Percentiles rank a stretch among this genome's conserved stretches.
These are phyloP conservation scores for Lentinula lateritia DNA, from an alignment of 768 basidiomycete species.

Conservation along the genomic window DNA sequence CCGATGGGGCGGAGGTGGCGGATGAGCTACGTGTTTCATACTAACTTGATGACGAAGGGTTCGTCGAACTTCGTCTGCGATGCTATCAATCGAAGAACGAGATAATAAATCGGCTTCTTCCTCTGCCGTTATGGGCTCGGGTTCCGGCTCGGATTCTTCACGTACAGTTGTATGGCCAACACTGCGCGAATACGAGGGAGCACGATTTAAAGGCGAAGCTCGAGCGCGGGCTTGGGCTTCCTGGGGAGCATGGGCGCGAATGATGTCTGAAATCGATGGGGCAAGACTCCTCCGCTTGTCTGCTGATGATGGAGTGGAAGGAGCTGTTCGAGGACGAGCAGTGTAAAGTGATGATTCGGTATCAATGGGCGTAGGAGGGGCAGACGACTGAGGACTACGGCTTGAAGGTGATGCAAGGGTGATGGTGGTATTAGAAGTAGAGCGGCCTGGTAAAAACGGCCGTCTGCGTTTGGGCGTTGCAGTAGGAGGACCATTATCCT, in stretches of 20 bases:
- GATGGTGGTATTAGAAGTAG: slow-evolving; percentile 15
- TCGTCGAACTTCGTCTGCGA: slow-evolving; percentile 74
- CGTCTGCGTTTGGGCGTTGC: slow-evolving; percentile 29
- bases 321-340: slow-evolving; percentile 12
- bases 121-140: slow-evolving; percentile 39
- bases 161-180: slow-evolving; percentile 40
- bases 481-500: slow-evolving; percentile 28
- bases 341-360: slow-evolving; percentile 16
- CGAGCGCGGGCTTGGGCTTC: slow-evolving; percentile 45
- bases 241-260: slow-evolving; percentile 70
- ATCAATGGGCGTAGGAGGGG: slow-evolving; percentile 4
- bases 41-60: slow-evolving; percentile 60
- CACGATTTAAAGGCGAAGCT: slow-evolving; percentile 33
- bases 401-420: slow-evolving; percentile 10
- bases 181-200: slow-evolving; percentile 36
- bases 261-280: slow-evolving; percentile 87
- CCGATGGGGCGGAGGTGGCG: slow-evolving; percentile 38
- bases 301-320: slow-evolving; percentile 5
- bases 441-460: slow-evolving; percentile 16
- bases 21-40: slow-evolving; percentile 29
- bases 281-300: slow-evolving; percentile 45
- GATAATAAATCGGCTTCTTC: slow-evolving; percentile 64
- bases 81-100: slow-evolving; percentile 84
- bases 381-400: slow-evolving; percentile 8
- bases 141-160: slow-evolving; percentile 54